Base-by-base conservation (phyloP, 2,329 filamentous ascomycete species). In the Apiospora phragmitis region DNA sequence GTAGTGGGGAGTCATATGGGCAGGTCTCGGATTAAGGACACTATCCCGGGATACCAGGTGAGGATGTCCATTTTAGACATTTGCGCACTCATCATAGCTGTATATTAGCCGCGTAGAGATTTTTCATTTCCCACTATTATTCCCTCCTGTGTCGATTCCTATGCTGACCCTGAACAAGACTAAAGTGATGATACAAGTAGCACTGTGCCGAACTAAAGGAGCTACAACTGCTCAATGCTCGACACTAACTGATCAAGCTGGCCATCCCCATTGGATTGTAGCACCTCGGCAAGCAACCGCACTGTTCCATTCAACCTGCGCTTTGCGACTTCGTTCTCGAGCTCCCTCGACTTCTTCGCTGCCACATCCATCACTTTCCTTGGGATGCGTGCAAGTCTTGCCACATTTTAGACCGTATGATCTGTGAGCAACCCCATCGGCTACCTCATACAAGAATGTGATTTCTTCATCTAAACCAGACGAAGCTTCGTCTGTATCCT, bases 381-480 rank as follows among this genome's bases (percentile, higher is more conserved):
- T 0, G 95, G 94, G 55, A 99, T 88, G 68, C 91, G 91, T 2
- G 96, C 96, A 69, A 99, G 83, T 65, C 93, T 87, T 18, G 96
- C 96, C 29, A 98, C 96, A 80, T 98, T 98, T 98, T 70, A 99
- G 80, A 0, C 97, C 96, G 80, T 99, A 99, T 24, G 93, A 97
- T 6, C 96, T 89, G 85, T 98, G 95, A 11, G 96, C 95, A 14
- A 97, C 93, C 14, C 96, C 96, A 74, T 96, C 93, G 1, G 90
- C 92, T 1, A 98, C 92, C 79, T 98, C 94, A 79, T 99, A 99
- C 67, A 99, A 81, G 77, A 99, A 99, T 0, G 96, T 98, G 59
- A 99, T 92, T 65, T 97, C 92, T 73, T 94, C 90, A 43, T 93
- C 90, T 0, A 85, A 88, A 5, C 82, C 84, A 49, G 74, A 75